Evolutionary conservation across 345 rosid genomes (phyloP).

Genomic region (Streptanthus diversifolius): DNA sequence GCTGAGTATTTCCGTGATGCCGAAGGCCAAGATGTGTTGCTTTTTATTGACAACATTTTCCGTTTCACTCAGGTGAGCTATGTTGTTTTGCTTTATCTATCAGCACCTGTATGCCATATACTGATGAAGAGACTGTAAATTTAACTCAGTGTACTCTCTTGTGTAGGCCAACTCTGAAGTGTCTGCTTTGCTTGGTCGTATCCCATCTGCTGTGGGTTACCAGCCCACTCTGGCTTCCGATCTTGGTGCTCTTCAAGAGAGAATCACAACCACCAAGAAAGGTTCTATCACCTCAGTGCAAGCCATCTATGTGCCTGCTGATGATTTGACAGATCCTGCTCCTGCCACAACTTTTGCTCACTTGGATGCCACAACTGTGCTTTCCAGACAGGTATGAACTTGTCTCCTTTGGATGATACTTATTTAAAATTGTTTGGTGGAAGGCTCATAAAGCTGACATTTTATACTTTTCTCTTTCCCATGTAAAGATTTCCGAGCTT

Average conservation of each 20-base stretch:
- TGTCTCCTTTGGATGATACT: neutral
- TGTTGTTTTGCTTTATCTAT: neutral
- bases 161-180: slow-evolving; percentile 97
- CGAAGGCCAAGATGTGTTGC: slow-evolving; percentile 98
- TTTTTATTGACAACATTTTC: slow-evolving; percentile 95
- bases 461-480: neutral
- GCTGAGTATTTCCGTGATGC: slow-evolving; percentile 99
- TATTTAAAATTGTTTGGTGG: neutral
- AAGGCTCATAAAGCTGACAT: neutral
- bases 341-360: slow-evolving; percentile 99
- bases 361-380: slow-evolving; percentile 98
- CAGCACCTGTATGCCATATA: neutral
- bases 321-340: slow-evolving; percentile 99
- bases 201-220: slow-evolving; percentile 99
- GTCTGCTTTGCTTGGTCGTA: slow-evolving; percentile 98
- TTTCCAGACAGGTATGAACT: slow-evolving; percentile 76
- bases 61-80: slow-evolving; percentile 76
- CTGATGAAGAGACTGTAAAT: neutral
- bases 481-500: slow-evolving; percentile 77
- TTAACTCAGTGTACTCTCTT: neutral
- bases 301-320: slow-evolving; percentile 99
- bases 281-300: slow-evolving; percentile 98
- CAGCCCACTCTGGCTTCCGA: slow-evolving; percentile 98
- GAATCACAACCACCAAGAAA: slow-evolving; percentile 98
- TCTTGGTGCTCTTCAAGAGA: slow-evolving; percentile 99